These are phyloP conservation scores for Umbelopsis ramanniana DNA, from an alignment of 192 early-diverging fungal genomes.

Conservation along the genomic window DNA sequence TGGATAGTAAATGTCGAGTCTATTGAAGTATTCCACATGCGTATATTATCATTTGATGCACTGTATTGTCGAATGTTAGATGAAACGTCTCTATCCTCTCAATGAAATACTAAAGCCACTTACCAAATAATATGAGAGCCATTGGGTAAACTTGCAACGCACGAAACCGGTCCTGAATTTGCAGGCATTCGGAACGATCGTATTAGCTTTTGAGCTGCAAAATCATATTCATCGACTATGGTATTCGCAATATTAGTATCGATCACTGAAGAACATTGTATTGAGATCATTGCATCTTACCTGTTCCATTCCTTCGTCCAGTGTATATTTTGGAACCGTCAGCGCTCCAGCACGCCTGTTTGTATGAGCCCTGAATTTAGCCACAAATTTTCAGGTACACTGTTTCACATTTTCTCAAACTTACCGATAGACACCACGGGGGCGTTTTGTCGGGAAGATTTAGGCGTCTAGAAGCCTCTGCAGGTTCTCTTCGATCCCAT, in stretches of 20 bases:
- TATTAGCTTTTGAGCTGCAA: slow-evolving; percentile 62
- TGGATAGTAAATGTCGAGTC: slow-evolving; percentile 46
- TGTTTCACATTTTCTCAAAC: slow-evolving; percentile 36
- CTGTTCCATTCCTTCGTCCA: slow-evolving; percentile 87
- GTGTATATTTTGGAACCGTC: slow-evolving; percentile 82
- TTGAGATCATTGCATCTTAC: slow-evolving; percentile 31
- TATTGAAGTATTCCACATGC: slow-evolving; percentile 82
- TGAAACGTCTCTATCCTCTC: background rate
- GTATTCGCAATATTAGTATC: background rate
- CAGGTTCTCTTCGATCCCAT: slow-evolving; percentile 74
- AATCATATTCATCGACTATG: slow-evolving; percentile 89
- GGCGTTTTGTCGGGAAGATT: slow-evolving; percentile 65
- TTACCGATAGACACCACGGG: slow-evolving; percentile 74
- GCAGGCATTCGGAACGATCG: slow-evolving; percentile 81
- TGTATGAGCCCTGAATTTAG: background rate
- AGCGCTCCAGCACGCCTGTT: slow-evolving; percentile 80
- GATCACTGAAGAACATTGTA: background rate
- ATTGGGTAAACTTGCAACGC: slow-evolving; percentile 78
- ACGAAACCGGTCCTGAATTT: slow-evolving; percentile 87
- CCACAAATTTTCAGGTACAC: background rate
- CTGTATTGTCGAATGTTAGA: slow-evolving; percentile 39
- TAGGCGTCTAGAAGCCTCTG: slow-evolving; percentile 53
- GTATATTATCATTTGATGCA: slow-evolving; percentile 91
- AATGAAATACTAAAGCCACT: background rate
- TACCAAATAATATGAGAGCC: slow-evolving; percentile 84